Evolutionary conservation across 805 yeast species (phyloP).

Genomic region (Sugiyamaella lignohabitans): DNA sequence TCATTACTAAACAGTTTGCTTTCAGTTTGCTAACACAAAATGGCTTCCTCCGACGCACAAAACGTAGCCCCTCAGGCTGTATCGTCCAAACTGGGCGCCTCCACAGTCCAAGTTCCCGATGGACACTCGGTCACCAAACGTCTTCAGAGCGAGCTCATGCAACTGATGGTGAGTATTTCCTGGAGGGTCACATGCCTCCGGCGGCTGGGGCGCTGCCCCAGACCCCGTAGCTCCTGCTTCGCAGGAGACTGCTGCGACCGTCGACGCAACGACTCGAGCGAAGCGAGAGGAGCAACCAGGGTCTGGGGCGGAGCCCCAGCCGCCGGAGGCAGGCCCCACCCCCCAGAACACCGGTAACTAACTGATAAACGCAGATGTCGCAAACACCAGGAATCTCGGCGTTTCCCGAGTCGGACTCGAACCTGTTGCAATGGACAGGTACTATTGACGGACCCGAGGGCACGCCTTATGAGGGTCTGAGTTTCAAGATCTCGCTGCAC

Average conservation of each 20-base stretch:
- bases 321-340: too few relatives aligned
- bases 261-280: too few relatives aligned
- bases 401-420: slow-evolving; percentile 47
- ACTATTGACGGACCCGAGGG: slow-evolving; percentile 51
- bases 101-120: slow-evolving; percentile 25
- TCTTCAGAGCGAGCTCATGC: slow-evolving; percentile 46
- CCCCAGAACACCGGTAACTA: background rate
- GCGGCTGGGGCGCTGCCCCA: too few relatives aligned
- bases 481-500: slow-evolving; percentile 43
- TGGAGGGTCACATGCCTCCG: too few relatives aligned
- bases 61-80: slow-evolving; percentile 13
- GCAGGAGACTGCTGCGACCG: too few relatives aligned
- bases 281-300: too few relatives aligned
- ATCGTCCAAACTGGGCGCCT: slow-evolving; percentile 4
- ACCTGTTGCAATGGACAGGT: slow-evolving; percentile 52
- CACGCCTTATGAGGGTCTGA: slow-evolving; percentile 50
- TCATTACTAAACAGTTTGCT: too few relatives aligned
- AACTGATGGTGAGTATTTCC: slow-evolving; percentile 37
- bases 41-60: slow-evolving; percentile 14
- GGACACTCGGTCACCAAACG: slow-evolving; percentile 46
- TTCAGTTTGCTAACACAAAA: background rate
- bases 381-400: slow-evolving; percentile 47
- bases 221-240: too few relatives aligned
- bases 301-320: too few relatives aligned
- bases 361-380: slow-evolving; percentile 33